Percentiles rank a stretch among this genome's conserved stretches.
Conservation (phyloP, 2,329 filamentous ascomycete genomes). For the Fulvia fulva region DNA sequence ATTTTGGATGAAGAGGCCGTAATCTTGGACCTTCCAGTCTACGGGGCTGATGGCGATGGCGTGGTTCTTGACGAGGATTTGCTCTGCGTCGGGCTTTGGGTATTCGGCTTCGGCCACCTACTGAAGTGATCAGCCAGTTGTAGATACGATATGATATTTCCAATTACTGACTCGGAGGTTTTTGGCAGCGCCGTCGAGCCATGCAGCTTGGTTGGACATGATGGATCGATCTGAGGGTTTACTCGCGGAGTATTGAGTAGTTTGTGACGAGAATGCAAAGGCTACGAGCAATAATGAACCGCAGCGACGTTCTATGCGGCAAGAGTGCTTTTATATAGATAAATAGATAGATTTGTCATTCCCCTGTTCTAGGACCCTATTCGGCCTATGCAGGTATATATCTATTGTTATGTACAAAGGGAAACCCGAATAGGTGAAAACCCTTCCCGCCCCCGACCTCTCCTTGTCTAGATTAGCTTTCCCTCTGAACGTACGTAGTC, state of each 20-base stretch:
- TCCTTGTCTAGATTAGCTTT: too few species aligned
- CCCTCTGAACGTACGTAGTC: too few species aligned
- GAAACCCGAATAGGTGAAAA: too few species aligned
- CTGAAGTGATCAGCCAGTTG: background rate
- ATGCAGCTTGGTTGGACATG: constrained; percentile 29
- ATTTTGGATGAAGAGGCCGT: constrained; percentile 30
- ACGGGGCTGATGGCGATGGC: constrained; percentile 39
- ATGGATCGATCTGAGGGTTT: background rate
- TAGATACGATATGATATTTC: background rate
- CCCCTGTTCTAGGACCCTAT: too few species aligned
- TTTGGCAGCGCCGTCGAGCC: constrained; percentile 26
- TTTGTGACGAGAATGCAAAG: too few species aligned
- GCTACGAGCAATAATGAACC: too few species aligned
- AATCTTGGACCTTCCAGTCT: constrained; percentile 37
- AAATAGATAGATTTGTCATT: too few species aligned
- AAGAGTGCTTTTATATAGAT: too few species aligned
- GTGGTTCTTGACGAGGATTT: constrained; percentile 36
- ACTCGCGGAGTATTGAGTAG: background rate
- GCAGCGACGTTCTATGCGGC: too few species aligned
- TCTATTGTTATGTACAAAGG: too few species aligned
- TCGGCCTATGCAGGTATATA: too few species aligned
- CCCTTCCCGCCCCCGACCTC: too few species aligned
- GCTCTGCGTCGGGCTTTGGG: constrained; percentile 31
- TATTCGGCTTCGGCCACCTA: constrained; percentile 29
- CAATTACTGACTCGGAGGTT: constrained; percentile 12